Evolutionary conservation across 2,329 filamentous ascomycete species (phyloP), one percentile per base, ranked within the genome.

Genomic region (Mycogone perniciosa): DNA sequence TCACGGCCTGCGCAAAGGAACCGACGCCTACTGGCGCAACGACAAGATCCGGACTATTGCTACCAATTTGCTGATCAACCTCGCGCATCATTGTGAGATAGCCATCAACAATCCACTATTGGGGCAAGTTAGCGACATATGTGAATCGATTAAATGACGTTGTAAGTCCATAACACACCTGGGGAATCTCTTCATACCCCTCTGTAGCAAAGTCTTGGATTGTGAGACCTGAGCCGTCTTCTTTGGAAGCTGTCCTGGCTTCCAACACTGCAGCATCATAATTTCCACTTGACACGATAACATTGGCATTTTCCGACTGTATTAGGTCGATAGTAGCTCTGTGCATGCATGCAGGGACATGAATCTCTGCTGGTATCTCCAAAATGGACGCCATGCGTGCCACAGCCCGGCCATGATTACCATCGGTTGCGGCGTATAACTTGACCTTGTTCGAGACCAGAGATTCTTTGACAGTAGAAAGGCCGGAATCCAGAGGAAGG

Each of bases 361-460:
- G 85, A 4, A 91, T 80, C 11, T 71, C 69, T 0, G 75, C 76
- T 0, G 69, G 60, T 0, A 89, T 65, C 0, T 69, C 72, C 7
- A 92, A 67, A 8, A 82, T 72, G 38, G 67, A 70, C 0, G 77
- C 84, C 80, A 91, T 88, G 6, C 79, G 73, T 0, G 86, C 84
- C 1, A 89, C 76, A 0, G 88, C 87, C 2, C 86, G 73, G 0
- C 88, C 88, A 72, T 87, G 86, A 56, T 92, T 92, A 0, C 88
- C 88, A 44, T 89, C 86, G 0, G 85, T 89, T 2, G 83, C 82
- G 0, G 86, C 81, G 38, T 84, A 76, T 0, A 88, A 62, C 0
- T 60, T 67, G 20, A 81, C 57, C 0, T 61, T 57, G 0, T 59
- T 50, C 2, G 56, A 59, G 1, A 58, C 50, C 0, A 71, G 63